Evolutionary conservation across 2,329 filamentous ascomycete genomes (phyloP).

Genomic region (Colletotrichum theobromicola): DNA sequence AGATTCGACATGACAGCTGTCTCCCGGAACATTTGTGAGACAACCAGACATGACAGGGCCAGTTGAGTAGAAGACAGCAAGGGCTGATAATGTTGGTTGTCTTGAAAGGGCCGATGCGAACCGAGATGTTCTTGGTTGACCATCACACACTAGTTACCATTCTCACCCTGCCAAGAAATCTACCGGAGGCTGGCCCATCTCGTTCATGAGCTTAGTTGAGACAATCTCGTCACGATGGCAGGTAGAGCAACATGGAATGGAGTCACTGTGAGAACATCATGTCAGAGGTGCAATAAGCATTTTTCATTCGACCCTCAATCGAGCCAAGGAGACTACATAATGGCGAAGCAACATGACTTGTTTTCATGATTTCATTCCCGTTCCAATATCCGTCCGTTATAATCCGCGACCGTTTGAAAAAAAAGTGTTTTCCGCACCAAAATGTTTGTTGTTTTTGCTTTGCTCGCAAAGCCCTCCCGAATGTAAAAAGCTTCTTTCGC

Average conservation of each 20-base stretch:
- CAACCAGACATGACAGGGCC: background rate
- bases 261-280: background rate
- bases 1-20: background rate
- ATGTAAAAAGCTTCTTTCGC: background rate
- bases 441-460: background rate
- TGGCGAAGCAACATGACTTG: slow-evolving; percentile 18
- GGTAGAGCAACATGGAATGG: background rate
- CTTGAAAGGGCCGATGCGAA: background rate
- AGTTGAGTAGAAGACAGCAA: background rate
- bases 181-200: background rate
- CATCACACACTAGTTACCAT: background rate
- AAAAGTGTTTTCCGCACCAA: slow-evolving; percentile 3
- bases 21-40: background rate
- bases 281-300: slow-evolving; percentile 1
- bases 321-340: slow-evolving; percentile 15
- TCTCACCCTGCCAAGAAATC: background rate
- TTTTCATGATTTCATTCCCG: slow-evolving; percentile 18
- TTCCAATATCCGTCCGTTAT: slow-evolving; percentile 7
- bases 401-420: background rate
- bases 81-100: background rate
- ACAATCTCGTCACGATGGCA: background rate
- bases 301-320: slow-evolving; percentile 6
- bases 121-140: background rate
- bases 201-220: background rate
- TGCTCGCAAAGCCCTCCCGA: slow-evolving; percentile 11